Base-by-base conservation (phyloP, 768 basidiomycete genomes). In the Serendipita sp. region DNA sequence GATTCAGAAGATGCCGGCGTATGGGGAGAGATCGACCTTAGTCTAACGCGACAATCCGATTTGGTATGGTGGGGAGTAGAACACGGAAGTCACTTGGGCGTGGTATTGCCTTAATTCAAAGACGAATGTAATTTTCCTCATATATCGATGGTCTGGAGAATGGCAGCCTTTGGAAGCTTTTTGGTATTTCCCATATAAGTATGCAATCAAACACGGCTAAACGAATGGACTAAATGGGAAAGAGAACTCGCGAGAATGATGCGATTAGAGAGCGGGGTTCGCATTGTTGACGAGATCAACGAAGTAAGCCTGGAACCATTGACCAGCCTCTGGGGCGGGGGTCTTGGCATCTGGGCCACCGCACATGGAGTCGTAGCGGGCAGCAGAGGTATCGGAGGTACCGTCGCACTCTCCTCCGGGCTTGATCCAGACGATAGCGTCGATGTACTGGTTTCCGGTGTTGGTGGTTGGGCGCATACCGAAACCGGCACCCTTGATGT, bases 51-150 rank as follows among this genome's bases (percentile, higher is more conserved):
- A 86, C 58, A 66, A 70, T 13, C 79, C 62, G 78, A 82, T 61
- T 70, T 90, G 43, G 80, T 77, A 64, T 89, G 86, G 86, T 79
- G 84, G 69, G 88, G 89, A 3, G 69, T 90, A 41, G 85, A 88
- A 63, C 77, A 79, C 33, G 64, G 64, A 2, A 41, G 64, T 33
- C 24, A 60, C 42, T 42, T 65, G 28, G 64, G 64, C 13, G 42
- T 65, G 30, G 28, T 63, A 33, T n/a, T 34, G 0, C 26, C 33
- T 24, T 58, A 34, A 38, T 20, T 43, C 31, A 42, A 14, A 7
- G 7, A 38, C 0, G 42, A 41, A n/a, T 61, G 44, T 44, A 41
- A 9, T 33, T 16, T 60, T 48, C 5, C n/a, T 48, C 45, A 48
- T 2, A 20, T 42, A 42, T 42, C 20, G 13, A 42, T 11, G 20